Conservation (phyloP, 2,329 filamentous ascomycete genomes). For the Fusarium sp. region DNA sequence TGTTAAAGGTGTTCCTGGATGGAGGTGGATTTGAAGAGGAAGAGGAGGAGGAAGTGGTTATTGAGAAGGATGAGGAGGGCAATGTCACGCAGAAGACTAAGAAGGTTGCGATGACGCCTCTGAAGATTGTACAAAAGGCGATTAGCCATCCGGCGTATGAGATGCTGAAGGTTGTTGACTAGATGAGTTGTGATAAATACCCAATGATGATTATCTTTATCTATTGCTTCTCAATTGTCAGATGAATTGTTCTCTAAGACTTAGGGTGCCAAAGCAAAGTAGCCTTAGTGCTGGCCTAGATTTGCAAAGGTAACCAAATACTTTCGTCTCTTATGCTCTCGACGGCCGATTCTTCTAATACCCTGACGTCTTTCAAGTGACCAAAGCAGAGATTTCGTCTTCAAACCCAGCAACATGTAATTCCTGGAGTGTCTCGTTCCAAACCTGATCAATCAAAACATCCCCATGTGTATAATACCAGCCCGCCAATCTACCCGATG, state of each 20-base stretch:
- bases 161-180: conserved; percentile 67
- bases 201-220: conserved; percentile 10
- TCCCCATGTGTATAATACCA: conserved; percentile 34
- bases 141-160: conserved; percentile 65
- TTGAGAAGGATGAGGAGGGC: conserved; percentile 45
- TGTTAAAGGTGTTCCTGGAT: conserved; percentile 68
- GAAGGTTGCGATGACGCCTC: conserved; percentile 57
- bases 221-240: neutral
- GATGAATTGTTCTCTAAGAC: too few relatives aligned
- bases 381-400: conserved; percentile 40
- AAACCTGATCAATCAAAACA: conserved; percentile 24
- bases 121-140: conserved; percentile 59
- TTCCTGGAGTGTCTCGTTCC: conserved; percentile 33
- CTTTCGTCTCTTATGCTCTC: too few relatives aligned
- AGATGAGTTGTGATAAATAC: conserved; percentile 38
- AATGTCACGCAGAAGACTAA: conserved; percentile 39
- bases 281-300: too few relatives aligned
- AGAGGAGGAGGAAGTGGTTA: conserved; percentile 51
- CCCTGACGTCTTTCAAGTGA: too few relatives aligned
- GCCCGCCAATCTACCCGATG: conserved; percentile 12
- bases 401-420: conserved; percentile 8
- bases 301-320: too few relatives aligned
- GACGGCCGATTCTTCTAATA: too few relatives aligned
- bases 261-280: too few relatives aligned
- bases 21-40: conserved; percentile 58